Percentiles rank a stretch among this genome's conserved stretches.
These are phyloP conservation scores for Psilocybe subaeruginosa DNA, from an alignment of 768 basidiomycete genomes.

Conservation along the genomic window DNA sequence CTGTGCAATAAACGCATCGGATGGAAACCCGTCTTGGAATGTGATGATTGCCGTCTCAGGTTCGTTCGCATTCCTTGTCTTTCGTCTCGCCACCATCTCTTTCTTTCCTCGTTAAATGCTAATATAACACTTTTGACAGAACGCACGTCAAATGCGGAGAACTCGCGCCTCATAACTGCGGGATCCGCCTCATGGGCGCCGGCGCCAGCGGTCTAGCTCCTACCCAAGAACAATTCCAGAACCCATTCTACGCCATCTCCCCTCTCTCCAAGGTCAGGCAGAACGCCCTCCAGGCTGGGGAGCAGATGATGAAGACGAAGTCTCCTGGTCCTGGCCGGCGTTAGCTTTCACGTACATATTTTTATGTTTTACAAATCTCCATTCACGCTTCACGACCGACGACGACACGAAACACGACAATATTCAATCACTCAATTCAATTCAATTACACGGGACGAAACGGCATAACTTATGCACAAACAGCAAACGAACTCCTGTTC, in stretches of 20 bases:
- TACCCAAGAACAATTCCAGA: conserved; percentile 12
- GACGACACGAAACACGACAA: not conserved
- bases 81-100: not conserved
- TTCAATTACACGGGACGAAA: not conserved
- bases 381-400: conserved; percentile 1
- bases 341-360: not conserved
- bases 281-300: conserved; percentile 34
- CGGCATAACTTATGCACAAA: conserved; percentile 10
- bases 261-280: conserved; percentile 44
- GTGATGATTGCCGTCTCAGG: conserved; percentile 88
- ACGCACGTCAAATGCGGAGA: conserved; percentile 91
- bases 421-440: not conserved
- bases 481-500: not conserved
- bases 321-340: conserved; percentile 22
- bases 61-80: conserved; percentile 7
- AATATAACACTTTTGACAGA: conserved; percentile 24
- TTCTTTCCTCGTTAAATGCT: not conserved
- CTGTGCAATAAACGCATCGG: conserved; percentile 82
- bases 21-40: conserved; percentile 84
- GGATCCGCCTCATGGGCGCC: conserved; percentile 42
- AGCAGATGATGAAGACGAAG: conserved; percentile 30
- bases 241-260: conserved; percentile 34
- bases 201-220: conserved; percentile 7
- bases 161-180: conserved; percentile 78
- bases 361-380: not conserved